phyloP scores from a whole-genome alignment of 2,329 filamentous ascomycete species.

The Zarea fungicola region DNA sequence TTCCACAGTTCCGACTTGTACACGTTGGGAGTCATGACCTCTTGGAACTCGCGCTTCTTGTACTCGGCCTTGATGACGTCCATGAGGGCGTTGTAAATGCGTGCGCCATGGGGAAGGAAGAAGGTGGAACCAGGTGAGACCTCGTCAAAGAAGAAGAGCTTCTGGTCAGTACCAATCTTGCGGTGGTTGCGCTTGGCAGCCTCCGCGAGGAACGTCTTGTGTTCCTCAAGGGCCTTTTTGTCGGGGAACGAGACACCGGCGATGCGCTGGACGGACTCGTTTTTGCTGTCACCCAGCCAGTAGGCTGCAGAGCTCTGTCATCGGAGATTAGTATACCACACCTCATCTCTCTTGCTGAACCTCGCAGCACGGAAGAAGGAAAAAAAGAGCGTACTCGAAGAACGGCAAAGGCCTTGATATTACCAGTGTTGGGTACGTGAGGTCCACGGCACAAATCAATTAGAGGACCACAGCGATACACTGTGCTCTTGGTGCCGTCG shows the following conservation, averaged over 20 bases:
- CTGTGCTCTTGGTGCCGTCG: conserved; percentile 85
- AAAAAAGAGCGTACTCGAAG: conserved; percentile 54
- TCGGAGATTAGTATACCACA: conserved; percentile 26
- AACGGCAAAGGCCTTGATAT: conserved; percentile 91
- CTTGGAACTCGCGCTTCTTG: conserved; percentile 87
- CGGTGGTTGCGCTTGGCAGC: conserved; percentile 96
- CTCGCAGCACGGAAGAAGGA: too few species aligned
- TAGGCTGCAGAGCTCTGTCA: conserved; percentile 68
- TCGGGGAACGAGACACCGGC: conserved; percentile 94
- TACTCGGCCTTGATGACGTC: conserved; percentile 81
- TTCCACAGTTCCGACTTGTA: conserved; percentile 93
- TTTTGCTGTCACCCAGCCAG: conserved; percentile 88
- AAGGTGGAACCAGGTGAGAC: conserved; percentile 90
- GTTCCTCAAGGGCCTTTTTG: conserved; percentile 89
- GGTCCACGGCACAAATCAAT: conserved; percentile 95
- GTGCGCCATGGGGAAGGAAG: conserved; percentile 85
- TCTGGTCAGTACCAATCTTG: conserved; percentile 90
- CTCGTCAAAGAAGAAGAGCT: conserved; percentile 96
- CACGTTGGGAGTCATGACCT: conserved; percentile 93
- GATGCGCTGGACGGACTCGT: conserved; percentile 93
- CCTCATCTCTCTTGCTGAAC: too few species aligned
- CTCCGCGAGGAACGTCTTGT: conserved; percentile 93
- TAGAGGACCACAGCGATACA: conserved; percentile 88
- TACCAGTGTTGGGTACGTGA: conserved; percentile 84
- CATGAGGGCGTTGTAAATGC: conserved; percentile 87